Evolutionary conservation across 129 eudicot species (phyloP).

Genomic region (Artemisia argyi): DNA sequence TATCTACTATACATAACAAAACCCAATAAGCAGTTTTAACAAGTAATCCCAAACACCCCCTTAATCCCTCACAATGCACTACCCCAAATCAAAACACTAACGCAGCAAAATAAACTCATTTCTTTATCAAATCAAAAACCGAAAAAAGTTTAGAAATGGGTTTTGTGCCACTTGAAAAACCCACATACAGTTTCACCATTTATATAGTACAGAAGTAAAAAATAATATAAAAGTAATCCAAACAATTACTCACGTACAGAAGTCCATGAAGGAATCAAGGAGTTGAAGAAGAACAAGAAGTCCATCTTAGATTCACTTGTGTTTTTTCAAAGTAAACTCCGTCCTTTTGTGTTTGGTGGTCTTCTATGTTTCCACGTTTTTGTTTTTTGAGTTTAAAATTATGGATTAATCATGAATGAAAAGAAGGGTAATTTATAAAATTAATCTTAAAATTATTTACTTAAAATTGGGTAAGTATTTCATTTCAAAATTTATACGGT

Average conservation of each 20-base stretch:
- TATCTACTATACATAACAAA: too few relatives aligned
- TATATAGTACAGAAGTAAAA: not conserved
- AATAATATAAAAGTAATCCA: not conserved
- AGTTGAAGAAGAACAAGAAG: conserved; percentile 45
- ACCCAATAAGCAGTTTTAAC: too few relatives aligned
- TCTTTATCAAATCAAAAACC: not conserved
- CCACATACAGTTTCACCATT: not conserved
- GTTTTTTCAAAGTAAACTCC: conserved; percentile 27
- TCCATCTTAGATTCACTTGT: conserved; percentile 48
- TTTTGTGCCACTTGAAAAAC: conserved; percentile 4
- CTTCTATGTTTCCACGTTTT: conserved; percentile 18
- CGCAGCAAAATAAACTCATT: not conserved
- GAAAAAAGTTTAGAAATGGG: not conserved
- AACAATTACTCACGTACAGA: conserved; percentile 53
- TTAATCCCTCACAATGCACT: conserved; percentile 8
- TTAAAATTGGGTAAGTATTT: too few relatives aligned
- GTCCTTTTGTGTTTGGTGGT: conserved; percentile 17
- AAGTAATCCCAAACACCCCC: not conserved
- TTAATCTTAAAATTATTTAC: too few relatives aligned
- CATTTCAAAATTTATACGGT: too few relatives aligned
- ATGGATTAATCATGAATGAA: too few relatives aligned
- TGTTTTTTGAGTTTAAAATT: too few relatives aligned
- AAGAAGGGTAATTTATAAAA: too few relatives aligned
- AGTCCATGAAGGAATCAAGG: conserved; percentile 59
- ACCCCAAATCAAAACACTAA: not conserved